These are phyloP conservation scores for Aureobasidium musti DNA, from an alignment of 2,329 filamentous ascomycete species.

Conservation along the genomic window DNA sequence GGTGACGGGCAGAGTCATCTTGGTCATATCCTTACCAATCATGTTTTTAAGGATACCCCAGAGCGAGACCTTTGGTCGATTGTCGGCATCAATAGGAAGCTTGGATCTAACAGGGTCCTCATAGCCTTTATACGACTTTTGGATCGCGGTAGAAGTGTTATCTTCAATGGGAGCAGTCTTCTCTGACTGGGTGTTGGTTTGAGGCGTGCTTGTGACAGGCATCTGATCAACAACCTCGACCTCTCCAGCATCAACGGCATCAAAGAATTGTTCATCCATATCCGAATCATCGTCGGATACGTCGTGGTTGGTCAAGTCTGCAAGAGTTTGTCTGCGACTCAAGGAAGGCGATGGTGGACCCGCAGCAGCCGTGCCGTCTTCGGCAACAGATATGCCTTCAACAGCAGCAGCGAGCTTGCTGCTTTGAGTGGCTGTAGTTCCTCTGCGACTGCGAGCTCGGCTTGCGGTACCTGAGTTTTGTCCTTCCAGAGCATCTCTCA, in stretches of 20 bases:
- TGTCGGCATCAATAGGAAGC: conserved; percentile 86
- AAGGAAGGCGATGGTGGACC: conserved; percentile 28
- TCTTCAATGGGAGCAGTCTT: conserved; percentile 32
- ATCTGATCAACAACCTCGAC: conserved; percentile 75
- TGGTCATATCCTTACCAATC: conserved; percentile 99
- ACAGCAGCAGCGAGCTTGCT: conserved; percentile 31
- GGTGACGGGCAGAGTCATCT: conserved; percentile 97
- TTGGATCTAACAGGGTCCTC: conserved; percentile 80
- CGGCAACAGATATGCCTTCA: conserved; percentile 27
- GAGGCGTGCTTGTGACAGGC: conserved; percentile 52
- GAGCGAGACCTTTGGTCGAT: conserved; percentile 89
- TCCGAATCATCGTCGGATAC: conserved; percentile 81
- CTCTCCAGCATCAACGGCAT: conserved; percentile 90
- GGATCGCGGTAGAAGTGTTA: conserved; percentile 63
- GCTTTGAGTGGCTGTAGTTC: conserved; percentile 18
- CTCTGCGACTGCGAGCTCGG: conserved; percentile 29
- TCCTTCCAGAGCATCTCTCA: conserved; percentile 78
- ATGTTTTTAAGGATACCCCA: conserved; percentile 99
- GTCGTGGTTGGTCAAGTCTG: conserved; percentile 63
- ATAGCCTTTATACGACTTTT: conserved; percentile 80
- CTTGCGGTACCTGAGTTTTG: conserved; percentile 38
- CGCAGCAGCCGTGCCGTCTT: conserved; percentile 28
- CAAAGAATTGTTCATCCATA: conserved; percentile 92
- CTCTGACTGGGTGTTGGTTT: conserved; percentile 24
- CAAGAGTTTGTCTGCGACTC: conserved; percentile 66